These are phyloP conservation scores for Pseudophaeomoniella oleicola DNA, from an alignment of 2,329 filamentous ascomycete genomes.

Conservation along the genomic window DNA sequence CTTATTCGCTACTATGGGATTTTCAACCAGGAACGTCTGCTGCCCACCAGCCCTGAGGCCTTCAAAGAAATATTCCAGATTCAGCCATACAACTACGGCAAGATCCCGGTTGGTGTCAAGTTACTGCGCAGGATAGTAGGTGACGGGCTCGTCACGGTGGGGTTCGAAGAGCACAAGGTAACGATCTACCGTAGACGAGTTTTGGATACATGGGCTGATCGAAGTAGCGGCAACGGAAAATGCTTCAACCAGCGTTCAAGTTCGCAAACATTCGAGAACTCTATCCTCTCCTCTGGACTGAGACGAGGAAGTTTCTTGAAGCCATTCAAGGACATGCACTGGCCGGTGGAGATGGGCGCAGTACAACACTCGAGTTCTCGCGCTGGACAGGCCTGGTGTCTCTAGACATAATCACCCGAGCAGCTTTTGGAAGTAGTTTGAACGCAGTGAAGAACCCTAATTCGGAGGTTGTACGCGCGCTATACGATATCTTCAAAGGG, in stretches of 20 bases:
- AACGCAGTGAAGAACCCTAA: not conserved
- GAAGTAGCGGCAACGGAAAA: not conserved
- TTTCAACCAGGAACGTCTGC: constrained; percentile 28
- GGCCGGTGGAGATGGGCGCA: not conserved
- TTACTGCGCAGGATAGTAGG: constrained; percentile 7
- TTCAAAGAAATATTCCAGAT: constrained; percentile 34
- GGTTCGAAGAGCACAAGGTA: constrained; percentile 9
- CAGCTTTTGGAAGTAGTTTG: not conserved
- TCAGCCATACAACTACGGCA: constrained; percentile 15
- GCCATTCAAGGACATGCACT: not conserved
- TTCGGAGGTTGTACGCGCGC: not conserved
- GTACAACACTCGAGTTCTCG: not conserved
- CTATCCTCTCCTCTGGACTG: not conserved
- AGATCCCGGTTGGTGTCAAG: constrained; percentile 2
- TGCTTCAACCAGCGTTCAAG: not conserved
- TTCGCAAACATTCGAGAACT: not conserved
- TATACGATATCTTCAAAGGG: not conserved
- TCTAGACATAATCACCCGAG: not conserved
- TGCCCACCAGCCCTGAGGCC: constrained; percentile 31
- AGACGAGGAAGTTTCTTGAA: constrained; percentile 3
- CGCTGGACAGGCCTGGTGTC: not conserved
- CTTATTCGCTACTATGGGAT: constrained; percentile 32
- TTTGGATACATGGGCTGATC: no score
- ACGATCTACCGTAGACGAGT: constrained; percentile 10
- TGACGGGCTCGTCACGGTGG: constrained; percentile 8